Percentiles rank a stretch among this genome's conserved stretches.
These are phyloP conservation scores for Candida manassasensis DNA, from an alignment of 805 yeast species.

Conservation along the genomic window DNA sequence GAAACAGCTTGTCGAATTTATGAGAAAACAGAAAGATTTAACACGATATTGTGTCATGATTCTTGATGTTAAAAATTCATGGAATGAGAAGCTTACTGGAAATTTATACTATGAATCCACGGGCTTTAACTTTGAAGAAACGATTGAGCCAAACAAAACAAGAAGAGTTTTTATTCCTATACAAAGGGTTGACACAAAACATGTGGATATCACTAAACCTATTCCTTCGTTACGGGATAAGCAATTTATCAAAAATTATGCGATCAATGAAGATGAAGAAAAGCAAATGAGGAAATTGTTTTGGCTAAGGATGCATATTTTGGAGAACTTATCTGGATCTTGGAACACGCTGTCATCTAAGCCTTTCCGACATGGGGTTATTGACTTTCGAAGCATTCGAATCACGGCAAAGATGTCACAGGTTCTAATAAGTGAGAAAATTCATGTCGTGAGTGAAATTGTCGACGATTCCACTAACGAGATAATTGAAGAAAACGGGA, in stretches of 20 bases:
- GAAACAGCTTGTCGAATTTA: slow-evolving; percentile 23
- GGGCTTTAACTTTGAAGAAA: slow-evolving; percentile 24
- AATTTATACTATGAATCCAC: slow-evolving; percentile 26
- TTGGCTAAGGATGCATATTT: slow-evolving; percentile 73
- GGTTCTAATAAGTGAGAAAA: slow-evolving; percentile 45
- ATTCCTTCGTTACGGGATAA: slow-evolving; percentile 70
- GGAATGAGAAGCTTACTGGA: slow-evolving; percentile 51
- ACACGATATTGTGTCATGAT: slow-evolving; percentile 60
- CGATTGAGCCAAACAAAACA: slow-evolving; percentile 25
- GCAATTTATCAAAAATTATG: slow-evolving; percentile 63
- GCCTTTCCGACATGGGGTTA: slow-evolving; percentile 43
- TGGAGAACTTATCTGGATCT: slow-evolving; percentile 54
- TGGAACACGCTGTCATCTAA: slow-evolving; percentile 46
- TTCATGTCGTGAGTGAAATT: slow-evolving; percentile 37
- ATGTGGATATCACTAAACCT: slow-evolving; percentile 40
- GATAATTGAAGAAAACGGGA: slow-evolving; percentile 17
- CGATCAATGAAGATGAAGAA: slow-evolving; percentile 53
- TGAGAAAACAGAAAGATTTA: slow-evolving; percentile 23
- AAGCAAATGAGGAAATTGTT: slow-evolving; percentile 56
- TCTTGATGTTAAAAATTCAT: slow-evolving; percentile 75
- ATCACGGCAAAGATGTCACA: slow-evolving; percentile 58
- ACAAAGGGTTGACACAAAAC: slow-evolving; percentile 44
- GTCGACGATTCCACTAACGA: slow-evolving; percentile 11
- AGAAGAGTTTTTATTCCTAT: slow-evolving; percentile 69
- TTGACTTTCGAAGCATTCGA: slow-evolving; percentile 65